phyloP scores from a whole-genome alignment of 2,329 filamentous ascomycete genomes.

The Cryphonectria radicalis region DNA sequence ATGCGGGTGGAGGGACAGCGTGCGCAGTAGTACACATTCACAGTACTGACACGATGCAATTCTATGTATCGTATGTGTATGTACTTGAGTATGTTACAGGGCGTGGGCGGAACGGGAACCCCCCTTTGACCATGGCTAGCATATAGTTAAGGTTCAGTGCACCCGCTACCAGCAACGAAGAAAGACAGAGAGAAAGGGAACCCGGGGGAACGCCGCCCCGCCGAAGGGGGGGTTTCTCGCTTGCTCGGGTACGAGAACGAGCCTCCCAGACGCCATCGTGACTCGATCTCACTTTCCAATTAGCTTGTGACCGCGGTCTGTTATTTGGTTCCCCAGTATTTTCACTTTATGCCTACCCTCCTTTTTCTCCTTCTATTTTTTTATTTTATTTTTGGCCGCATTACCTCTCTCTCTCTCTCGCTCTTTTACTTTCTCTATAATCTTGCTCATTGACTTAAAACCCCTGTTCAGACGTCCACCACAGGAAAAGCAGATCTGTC shows the following conservation, averaged over 20 bases:
- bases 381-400: background rate
- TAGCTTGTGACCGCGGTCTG: slow-evolving; percentile 19
- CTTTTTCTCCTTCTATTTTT: background rate
- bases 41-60: background rate
- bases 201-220: background rate
- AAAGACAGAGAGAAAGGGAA: background rate
- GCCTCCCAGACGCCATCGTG: slow-evolving; percentile 27
- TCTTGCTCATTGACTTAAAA: background rate
- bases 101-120: no score
- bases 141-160: background rate
- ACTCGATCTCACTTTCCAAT: slow-evolving; percentile 20
- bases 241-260: slow-evolving; percentile 15
- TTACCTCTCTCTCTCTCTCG: background rate
- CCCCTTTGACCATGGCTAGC: background rate
- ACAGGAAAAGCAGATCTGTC: background rate
- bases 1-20: background rate
- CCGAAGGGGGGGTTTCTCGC: slow-evolving; percentile 7
- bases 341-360: background rate
- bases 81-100: background rate
- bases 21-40: background rate
- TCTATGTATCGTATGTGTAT: no score
- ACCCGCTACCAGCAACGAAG: no score
- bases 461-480: background rate
- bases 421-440: background rate
- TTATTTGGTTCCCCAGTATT: background rate